Evolutionary conservation across 2,329 filamentous ascomycete species (phyloP).

Genomic region (Fusarium illudens): DNA sequence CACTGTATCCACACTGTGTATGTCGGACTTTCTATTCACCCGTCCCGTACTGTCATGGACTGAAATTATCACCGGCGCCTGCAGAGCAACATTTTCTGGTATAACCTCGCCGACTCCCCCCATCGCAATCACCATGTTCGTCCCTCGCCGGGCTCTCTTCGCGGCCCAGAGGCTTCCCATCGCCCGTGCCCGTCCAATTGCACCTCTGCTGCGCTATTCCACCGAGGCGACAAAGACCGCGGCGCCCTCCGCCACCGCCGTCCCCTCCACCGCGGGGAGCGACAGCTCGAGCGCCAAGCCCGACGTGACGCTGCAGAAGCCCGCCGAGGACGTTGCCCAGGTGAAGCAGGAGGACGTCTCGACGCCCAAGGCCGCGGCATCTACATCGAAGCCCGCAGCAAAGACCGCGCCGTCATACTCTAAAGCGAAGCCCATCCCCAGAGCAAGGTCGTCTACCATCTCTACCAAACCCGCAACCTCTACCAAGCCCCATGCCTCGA

Average conservation of each 20-base stretch:
- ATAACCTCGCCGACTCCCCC: neutral
- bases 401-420: neutral
- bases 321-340: conserved; percentile 17
- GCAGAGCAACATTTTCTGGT: conserved; percentile 2
- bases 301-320: conserved; percentile 22
- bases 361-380: neutral
- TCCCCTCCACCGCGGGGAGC: neutral
- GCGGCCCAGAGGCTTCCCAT: conserved; percentile 30
- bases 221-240: conserved; percentile 27
- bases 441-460: too few species aligned
- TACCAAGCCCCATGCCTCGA: too few species aligned
- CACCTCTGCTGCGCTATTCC: conserved; percentile 34
- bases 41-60: neutral
- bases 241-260: neutral
- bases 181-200: conserved; percentile 27
- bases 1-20: conserved; percentile 19
- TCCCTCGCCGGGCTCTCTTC: conserved; percentile 36
- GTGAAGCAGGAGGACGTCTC: conserved; percentile 23
- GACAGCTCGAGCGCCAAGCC: neutral
- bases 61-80: conserved; percentile 19
- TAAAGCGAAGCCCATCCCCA: conserved; percentile 6
- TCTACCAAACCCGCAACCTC: too few species aligned
- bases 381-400: neutral
- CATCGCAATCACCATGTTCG: conserved; percentile 39
- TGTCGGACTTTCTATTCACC: conserved; percentile 30